Evolutionary conservation across 345 rosid species (phyloP), one percentile per base, ranked within the genome.

Genomic region (Boechera stricta): DNA sequence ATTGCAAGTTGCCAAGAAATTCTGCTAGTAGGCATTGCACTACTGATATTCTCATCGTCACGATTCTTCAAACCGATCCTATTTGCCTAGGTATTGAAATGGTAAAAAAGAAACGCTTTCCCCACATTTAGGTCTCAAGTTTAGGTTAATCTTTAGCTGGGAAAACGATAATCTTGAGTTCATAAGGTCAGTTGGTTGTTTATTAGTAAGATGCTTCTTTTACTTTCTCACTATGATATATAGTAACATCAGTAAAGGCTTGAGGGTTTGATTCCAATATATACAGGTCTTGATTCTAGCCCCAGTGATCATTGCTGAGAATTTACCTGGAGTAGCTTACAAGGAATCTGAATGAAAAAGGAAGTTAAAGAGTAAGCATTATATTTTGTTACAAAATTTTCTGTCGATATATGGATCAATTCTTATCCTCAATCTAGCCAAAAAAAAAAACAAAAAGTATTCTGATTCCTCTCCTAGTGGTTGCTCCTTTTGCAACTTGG

Each of bases 251-350:
- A 24, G 65, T 71, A 54, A 64, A 77, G 61, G 54, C 62, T 63
- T 71, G 47, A 48, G 67, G 52, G 72, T 71, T 64, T 77, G 28
- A 47, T 77, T 77, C 54, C 59, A 54, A 42, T 63, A 68, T 52
- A 52, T 60, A 6, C 44, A 31, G 54, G 48, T 44, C 72, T 58
- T 86, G 82, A 83, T 83, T 82, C 73, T 57, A 82, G 38, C 81
- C 85, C 76, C 77, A 85, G 79, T 86, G 85, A 87, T 87, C 86
- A 89, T 85, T 88, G 76, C 52, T 87, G 90, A 86, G 57, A 80
- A 82, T 69, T 67, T 83, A 81, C 63, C 83, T 3, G 7, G 57
- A 63, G 74, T 80, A 79, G 79, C 82, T 85, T 81, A 87, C 80
- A 79, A 57, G 59, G 75, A 76, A 76, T 61, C 63, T 53, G 41